Evolutionary conservation across 1,139 yeast genomes (phyloP), one percentile per base, ranked within the genome.

Genomic region (Blastobotrys persicus): DNA sequence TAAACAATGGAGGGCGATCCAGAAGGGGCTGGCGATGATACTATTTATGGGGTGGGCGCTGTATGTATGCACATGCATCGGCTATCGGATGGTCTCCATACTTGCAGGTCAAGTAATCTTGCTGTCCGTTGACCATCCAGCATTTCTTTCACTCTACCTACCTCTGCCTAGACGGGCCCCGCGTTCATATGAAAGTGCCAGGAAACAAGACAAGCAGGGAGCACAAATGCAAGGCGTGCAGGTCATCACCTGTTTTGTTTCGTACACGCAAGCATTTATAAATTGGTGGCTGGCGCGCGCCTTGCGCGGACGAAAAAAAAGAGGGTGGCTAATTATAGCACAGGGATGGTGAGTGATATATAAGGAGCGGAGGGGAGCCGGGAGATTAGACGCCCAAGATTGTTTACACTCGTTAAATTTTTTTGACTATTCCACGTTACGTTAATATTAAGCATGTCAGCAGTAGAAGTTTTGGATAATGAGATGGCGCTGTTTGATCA

Each of bases 401-500:
- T 23, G 9, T 9, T 23, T 23, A 23, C 28, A 23, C 28, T 23
- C 28, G 28, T 23, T n/a, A n/a, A n/a, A n/a, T n/a, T 23, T 23
- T 23, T 23, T 23, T 23, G 5, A 23, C 5, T 9, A 5, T 23
- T 23, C 9, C 28, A 9, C 9, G 5, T 9, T 23, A 23, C 28
- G 28, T 23, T 23, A 23, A 23, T 23, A 23, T 23, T 23, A 23
- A 23, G 28, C 28, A 23, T 23, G 28, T 23, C 28, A 6, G 28
- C 28, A 23, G 28, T 23, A 6, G 28, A 23, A 23, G 28, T 23
- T 6, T 23, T 23, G 28, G 28, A 23, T 9, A 9, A 9, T 23
- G 28, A 23, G 28, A 9, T 23, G 28, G 28, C 51, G 41, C 51
- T 67, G 40, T 67, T 67, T 51, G 55, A 59, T 51, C 54, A 62